Conservation (phyloP, 306 rosid species). For the Nissolia schottii region DNA sequence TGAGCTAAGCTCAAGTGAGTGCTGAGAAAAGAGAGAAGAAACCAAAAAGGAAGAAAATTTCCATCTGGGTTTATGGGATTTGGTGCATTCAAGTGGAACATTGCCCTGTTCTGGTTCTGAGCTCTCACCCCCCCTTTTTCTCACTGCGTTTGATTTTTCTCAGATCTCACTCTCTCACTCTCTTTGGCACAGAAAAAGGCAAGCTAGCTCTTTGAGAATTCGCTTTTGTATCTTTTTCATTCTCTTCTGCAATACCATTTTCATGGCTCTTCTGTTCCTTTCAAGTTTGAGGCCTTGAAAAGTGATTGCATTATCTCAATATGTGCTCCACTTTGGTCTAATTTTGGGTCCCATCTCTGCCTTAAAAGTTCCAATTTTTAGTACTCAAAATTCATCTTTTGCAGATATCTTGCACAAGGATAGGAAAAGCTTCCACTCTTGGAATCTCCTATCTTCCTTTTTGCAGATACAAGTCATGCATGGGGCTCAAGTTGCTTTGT, state of each 20-base stretch:
- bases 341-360: conserved; percentile 52
- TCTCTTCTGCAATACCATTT: conserved; percentile 5
- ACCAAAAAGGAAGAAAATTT: conserved; percentile 1
- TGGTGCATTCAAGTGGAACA: conserved; percentile 11
- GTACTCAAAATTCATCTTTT: conserved; percentile 27
- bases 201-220: background rate
- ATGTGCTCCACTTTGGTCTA: conserved; percentile 17
- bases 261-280: background rate
- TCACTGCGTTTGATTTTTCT: background rate
- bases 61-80: conserved; percentile 9
- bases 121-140: background rate
- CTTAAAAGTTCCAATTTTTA: conserved; percentile 36
- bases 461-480: background rate
- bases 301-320: conserved; percentile 31
- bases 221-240: background rate
- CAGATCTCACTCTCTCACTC: conserved; percentile 18
- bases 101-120: background rate
- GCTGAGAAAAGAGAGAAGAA: background rate
- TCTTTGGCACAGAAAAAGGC: background rate
- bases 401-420: background rate
- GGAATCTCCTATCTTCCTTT: background rate
- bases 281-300: conserved; percentile 23
- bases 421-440: conserved; percentile 8
- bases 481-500: background rate
- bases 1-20: background rate